Conservation (phyloP, 345 rosid genomes). For the Luvunga scandens region DNA sequence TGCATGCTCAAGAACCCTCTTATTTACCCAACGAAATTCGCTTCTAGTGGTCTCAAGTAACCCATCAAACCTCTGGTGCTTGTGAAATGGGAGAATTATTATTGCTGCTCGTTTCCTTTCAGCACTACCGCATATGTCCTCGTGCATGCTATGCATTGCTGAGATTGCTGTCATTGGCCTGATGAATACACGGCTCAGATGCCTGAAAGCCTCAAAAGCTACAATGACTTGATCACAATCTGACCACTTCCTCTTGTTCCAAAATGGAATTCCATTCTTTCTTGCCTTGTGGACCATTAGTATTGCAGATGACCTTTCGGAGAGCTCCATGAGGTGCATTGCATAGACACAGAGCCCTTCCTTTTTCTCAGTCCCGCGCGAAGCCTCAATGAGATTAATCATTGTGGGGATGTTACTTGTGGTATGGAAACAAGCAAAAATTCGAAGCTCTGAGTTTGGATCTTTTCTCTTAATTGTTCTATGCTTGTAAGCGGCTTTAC, state of each 20-base stretch:
- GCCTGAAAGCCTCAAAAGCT: slow-evolving; percentile 70
- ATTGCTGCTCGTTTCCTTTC: slow-evolving; percentile 60
- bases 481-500: slow-evolving; percentile 41
- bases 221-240: slow-evolving; percentile 58
- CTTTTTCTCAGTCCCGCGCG: slow-evolving; percentile 69
- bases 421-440: slow-evolving; percentile 62
- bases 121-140: slow-evolving; percentile 61
- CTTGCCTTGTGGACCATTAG: slow-evolving; percentile 89
- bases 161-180: slow-evolving; percentile 92
- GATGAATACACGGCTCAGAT: slow-evolving; percentile 59
- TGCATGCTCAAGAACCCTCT: slow-evolving; percentile 59
- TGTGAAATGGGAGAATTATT: slow-evolving; percentile 78
- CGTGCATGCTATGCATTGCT: slow-evolving; percentile 56
- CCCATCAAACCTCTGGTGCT: slow-evolving; percentile 69
- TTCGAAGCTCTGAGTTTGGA: slow-evolving; percentile 40
- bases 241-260: slow-evolving; percentile 58
- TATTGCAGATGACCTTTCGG: slow-evolving; percentile 85
- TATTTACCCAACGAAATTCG: slow-evolving; percentile 54
- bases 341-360: slow-evolving; percentile 79
- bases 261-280: slow-evolving; percentile 77
- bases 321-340: slow-evolving; percentile 89
- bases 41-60: slow-evolving; percentile 54
- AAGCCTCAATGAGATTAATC: slow-evolving; percentile 74
- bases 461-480: slow-evolving; percentile 46
- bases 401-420: slow-evolving; percentile 49